phyloP scores from a whole-genome alignment of 176 grass and related monocot species.

The Bolboschoenus planiculmis region DNA sequence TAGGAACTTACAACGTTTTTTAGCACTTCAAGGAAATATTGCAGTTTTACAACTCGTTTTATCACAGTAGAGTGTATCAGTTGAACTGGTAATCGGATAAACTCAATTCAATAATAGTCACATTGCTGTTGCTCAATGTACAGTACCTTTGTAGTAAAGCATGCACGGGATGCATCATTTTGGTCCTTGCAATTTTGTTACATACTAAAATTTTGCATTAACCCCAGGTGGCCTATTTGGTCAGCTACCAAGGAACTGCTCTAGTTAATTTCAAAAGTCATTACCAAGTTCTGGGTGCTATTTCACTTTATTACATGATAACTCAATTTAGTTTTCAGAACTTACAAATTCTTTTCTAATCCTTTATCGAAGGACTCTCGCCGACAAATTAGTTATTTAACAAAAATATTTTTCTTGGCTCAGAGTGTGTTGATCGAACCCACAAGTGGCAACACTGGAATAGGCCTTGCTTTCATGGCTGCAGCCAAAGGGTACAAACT shows the following conservation, averaged over 20 bases:
- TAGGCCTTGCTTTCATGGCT: slow-evolving; percentile 88
- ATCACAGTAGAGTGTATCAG: neutral
- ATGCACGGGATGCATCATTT: neutral
- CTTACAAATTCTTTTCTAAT: neutral
- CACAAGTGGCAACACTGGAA: slow-evolving; percentile 90
- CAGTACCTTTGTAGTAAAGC: neutral
- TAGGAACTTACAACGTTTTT: neutral
- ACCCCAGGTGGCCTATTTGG: neutral
- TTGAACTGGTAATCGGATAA: neutral
- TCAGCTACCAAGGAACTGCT: neutral
- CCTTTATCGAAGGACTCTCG: no score
- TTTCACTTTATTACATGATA: neutral
- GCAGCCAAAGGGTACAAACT: slow-evolving; percentile 89
- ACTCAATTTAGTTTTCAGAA: neutral
- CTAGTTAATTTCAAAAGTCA: neutral
- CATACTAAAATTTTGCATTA: neutral
- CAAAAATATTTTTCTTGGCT: neutral
- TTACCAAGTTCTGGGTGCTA: neutral
- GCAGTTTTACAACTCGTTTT: neutral
- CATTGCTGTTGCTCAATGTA: neutral
- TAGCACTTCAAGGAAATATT: neutral
- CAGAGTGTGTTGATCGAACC: slow-evolving; percentile 94
- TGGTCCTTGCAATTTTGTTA: neutral
- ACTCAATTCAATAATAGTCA: neutral
- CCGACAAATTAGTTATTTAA: neutral